These are phyloP conservation scores for Cerioporus squamosus DNA, from an alignment of 1,284 basidiomycete species.

Conservation along the genomic window DNA sequence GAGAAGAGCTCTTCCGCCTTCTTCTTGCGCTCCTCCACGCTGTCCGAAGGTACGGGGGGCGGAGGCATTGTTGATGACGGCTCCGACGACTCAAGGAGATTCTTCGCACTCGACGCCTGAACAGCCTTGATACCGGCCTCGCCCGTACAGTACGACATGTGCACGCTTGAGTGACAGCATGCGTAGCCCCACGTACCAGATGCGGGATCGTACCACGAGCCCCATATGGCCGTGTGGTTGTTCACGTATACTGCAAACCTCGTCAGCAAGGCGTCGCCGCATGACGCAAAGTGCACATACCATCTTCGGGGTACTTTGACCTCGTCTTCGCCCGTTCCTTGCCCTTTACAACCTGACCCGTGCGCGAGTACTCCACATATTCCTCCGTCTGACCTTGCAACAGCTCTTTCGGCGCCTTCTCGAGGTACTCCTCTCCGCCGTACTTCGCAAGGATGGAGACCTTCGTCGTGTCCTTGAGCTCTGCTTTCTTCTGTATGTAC, in stretches of 20 bases:
- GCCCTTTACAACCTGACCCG: slow-evolving; percentile 93
- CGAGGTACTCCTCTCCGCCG: slow-evolving; percentile 93
- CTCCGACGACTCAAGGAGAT: slow-evolving; percentile 52
- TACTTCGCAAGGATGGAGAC: slow-evolving; percentile 89
- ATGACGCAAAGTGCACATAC: slow-evolving; percentile 48
- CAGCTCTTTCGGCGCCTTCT: slow-evolving; percentile 87
- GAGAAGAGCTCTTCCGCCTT: slow-evolving; percentile 65
- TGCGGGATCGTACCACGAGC: slow-evolving; percentile 87
- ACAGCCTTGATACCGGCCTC: slow-evolving; percentile 85
- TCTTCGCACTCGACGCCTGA: slow-evolving; percentile 69
- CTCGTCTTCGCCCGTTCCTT: slow-evolving; percentile 82
- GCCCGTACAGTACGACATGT: slow-evolving; percentile 94
- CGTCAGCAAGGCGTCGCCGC: neutral
- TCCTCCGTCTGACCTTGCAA: slow-evolving; percentile 94
- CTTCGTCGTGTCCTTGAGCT: slow-evolving; percentile 86
- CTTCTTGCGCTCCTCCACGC: slow-evolving; percentile 41
- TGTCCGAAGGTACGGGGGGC: slow-evolving; percentile 28
- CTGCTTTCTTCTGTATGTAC: slow-evolving; percentile 91
- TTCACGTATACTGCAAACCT: slow-evolving; percentile 74
- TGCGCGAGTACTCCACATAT: slow-evolving; percentile 96
- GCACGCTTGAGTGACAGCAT: slow-evolving; percentile 90
- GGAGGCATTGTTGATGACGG: slow-evolving; percentile 27
- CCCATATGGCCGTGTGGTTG: slow-evolving; percentile 96
- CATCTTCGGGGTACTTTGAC: slow-evolving; percentile 96
- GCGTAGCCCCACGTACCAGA: slow-evolving; percentile 88